phyloP scores from a whole-genome alignment of 805 yeast species.

The Starmerella roubikii region DNA sequence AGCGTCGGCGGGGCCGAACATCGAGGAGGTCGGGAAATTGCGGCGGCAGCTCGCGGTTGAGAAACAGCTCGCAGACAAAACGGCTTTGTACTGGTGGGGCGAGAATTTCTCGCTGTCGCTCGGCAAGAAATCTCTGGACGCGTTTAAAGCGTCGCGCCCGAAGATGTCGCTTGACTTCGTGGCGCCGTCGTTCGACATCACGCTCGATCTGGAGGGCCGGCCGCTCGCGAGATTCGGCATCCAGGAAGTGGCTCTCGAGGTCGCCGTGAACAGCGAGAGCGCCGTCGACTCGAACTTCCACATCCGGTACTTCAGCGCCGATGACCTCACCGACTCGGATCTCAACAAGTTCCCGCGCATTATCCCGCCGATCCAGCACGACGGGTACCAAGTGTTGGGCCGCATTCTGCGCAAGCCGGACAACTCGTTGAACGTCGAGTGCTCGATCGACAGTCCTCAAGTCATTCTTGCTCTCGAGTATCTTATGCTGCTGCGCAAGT shows the following conservation, averaged over 20 bases:
- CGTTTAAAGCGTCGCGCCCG: not conserved
- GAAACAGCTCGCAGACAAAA: constrained; percentile 15
- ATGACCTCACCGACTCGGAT: constrained; percentile 50
- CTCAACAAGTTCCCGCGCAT: constrained; percentile 67
- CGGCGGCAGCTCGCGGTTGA: constrained; percentile 15
- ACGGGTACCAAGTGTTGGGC: constrained; percentile 59
- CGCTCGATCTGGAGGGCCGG: constrained; percentile 9
- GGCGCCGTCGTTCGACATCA: constrained; percentile 16
- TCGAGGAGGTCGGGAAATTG: constrained; percentile 24
- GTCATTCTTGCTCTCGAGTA: constrained; percentile 77
- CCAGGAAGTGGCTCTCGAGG: constrained; percentile 40
- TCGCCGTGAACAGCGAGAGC: constrained; percentile 40
- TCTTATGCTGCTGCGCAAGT: constrained; percentile 58
- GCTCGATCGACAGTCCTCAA: constrained; percentile 62
- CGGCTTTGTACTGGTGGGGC: constrained; percentile 18
- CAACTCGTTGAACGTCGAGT: constrained; percentile 12
- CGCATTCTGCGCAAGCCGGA: constrained; percentile 23
- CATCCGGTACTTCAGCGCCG: constrained; percentile 60
- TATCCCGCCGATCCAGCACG: constrained; percentile 54
- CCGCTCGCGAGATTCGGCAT: constrained; percentile 46
- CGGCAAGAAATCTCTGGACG: not conserved
- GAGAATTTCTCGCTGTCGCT: constrained; percentile 12
- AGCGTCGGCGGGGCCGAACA: constrained; percentile 38
- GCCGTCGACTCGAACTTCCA: constrained; percentile 47
- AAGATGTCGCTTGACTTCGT: constrained; percentile 13